These are phyloP conservation scores for Prototheca cutis DNA, from an alignment of 163 green algal genomes.

Conservation along the genomic window DNA sequence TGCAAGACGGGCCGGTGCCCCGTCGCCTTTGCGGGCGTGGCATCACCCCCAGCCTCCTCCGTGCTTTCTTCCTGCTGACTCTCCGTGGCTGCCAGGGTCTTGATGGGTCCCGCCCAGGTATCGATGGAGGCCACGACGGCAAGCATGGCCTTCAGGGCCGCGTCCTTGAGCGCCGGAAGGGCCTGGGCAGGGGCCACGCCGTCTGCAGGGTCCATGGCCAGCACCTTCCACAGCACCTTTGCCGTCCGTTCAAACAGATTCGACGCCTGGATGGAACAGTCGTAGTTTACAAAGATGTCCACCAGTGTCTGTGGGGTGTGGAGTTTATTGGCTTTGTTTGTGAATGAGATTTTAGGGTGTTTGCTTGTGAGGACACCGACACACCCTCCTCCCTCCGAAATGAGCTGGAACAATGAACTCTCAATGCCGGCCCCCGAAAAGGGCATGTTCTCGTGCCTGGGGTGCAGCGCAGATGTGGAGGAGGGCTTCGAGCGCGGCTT, in stretches of 20 bases:
- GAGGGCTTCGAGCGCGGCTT: slow-evolving; percentile 24
- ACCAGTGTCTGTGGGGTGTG: slow-evolving; percentile 72
- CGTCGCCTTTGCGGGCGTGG: neutral
- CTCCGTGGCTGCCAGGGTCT: slow-evolving; percentile 9
- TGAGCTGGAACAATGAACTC: too few relatives aligned
- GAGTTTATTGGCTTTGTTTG: too few relatives aligned
- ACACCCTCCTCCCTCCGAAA: too few relatives aligned
- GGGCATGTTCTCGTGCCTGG: too few relatives aligned
- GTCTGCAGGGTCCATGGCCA: neutral
- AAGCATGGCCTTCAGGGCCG: slow-evolving; percentile 22
- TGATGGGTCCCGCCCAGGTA: slow-evolving; percentile 55
- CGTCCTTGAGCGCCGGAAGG: neutral
- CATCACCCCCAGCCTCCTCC: neutral
- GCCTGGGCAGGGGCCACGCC: too few relatives aligned
- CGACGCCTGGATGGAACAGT: slow-evolving; percentile 80
- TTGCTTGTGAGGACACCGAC: too few relatives aligned
- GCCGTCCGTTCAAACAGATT: slow-evolving; percentile 89
- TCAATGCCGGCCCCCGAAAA: too few relatives aligned
- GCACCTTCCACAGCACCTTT: too few relatives aligned
- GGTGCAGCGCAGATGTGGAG: slow-evolving; percentile 48
- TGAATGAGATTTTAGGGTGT: too few relatives aligned
- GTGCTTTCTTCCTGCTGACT: neutral
- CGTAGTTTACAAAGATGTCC: slow-evolving; percentile 98
- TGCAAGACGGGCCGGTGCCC: neutral
- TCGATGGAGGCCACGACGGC: slow-evolving; percentile 49